Evolutionary conservation across 805 yeast genomes (phyloP), one percentile per base, ranked within the genome.

Genomic region (Barnettozyma vustinii): DNA sequence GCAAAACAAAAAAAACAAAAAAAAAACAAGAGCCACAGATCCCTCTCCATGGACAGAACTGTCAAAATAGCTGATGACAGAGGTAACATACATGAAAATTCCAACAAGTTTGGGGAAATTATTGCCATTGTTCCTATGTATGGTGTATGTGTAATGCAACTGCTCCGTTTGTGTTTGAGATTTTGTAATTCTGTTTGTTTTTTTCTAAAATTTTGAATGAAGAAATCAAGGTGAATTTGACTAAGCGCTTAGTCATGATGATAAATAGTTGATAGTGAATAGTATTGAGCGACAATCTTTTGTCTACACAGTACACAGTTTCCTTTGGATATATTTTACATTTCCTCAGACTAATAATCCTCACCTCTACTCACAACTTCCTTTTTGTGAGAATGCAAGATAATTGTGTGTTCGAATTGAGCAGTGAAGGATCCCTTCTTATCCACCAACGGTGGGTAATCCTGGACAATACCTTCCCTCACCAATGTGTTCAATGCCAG

Each of bases 331-430:
- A 12, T 23, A 26, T 10, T 12, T 26, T 3, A 9, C 49, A 46
- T 39, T 35, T 46, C 13, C 13, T 26, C 6, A 15, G 33, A 36
- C 60, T 68, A 92, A 64, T 83, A 94, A 68, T 94, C 99, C 41
- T 89, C 97, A 45, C 99, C 99, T 57, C 92, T 79, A 13, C 97
- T 87, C 19, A 94, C 90, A 41, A 94, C 92, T 69, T 94, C 99
- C 72, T 92, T 94, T 68, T 80, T 81, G 50, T 88, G 88, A 26
- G 97, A 95, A 62, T 91, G 94, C 60, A 94, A 72, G 56, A 94
- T 73, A 42, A 92, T 78, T 1, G 99, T 94, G 70, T 94, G 99
- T 67, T 94, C 99, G 62, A 69, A 92, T 69, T 94, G 99, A 0
- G 99, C 99, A 36, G 98, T 94, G 75, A 87, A 91, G 43, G 85